Percentiles rank a stretch among this genome's conserved stretches.
Evolutionary conservation across 305 asterid species (phyloP).

Genomic region (Solanum hybrid): DNA sequence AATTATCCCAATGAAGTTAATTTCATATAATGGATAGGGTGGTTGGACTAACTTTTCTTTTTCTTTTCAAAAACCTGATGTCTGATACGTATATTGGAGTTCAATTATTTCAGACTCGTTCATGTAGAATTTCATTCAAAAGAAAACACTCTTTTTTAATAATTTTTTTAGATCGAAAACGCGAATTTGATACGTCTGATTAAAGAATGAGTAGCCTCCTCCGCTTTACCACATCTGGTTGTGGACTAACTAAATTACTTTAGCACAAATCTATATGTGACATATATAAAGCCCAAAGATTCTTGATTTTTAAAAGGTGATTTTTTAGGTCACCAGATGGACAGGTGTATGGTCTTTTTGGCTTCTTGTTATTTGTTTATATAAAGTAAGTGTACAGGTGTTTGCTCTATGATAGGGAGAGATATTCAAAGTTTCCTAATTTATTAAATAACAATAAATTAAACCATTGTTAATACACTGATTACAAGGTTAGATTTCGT

Average conservation of each 20-base stretch:
- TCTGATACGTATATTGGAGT: no score
- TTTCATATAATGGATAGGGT: background rate
- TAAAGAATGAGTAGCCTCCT: no score
- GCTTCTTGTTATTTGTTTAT: background rate
- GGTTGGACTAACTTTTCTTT: background rate
- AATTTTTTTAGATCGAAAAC: no score
- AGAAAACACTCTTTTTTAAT: no score
- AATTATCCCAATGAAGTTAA: background rate
- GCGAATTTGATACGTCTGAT: no score
- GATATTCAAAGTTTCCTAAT: background rate
- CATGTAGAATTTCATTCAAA: no score
- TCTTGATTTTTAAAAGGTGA: background rate
- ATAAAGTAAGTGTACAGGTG: background rate
- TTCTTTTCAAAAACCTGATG: no score
- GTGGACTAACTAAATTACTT: background rate
- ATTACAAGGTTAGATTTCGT: background rate
- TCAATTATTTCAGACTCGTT: no score
- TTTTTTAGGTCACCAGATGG: background rate
- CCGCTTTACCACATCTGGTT: no score
- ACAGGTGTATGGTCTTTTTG: conserved; percentile 3
- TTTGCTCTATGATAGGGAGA: background rate
- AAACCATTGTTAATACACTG: background rate
- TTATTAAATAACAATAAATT: background rate
- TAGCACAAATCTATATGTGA: background rate
- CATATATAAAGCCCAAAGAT: background rate